A percentile compares a stretch with the other conserved stretches of the same genome.
Evolutionary conservation across 1,284 basidiomycete genomes (phyloP).

Genomic region (Naganishia cerealis): DNA sequence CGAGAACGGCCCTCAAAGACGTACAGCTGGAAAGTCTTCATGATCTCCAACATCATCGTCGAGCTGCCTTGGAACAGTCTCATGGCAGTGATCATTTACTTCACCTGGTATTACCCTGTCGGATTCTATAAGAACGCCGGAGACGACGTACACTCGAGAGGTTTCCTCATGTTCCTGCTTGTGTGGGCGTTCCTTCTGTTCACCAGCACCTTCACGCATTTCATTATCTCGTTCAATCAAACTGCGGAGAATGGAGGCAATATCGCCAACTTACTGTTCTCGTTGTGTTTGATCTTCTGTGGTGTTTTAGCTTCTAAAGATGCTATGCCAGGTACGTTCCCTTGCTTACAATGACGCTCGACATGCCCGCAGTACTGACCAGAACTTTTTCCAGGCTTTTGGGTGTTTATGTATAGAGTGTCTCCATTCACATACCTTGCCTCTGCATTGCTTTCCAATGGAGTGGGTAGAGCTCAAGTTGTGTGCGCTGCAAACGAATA

Average conservation of each 20-base stretch:
- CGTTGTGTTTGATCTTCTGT: conserved; percentile 53
- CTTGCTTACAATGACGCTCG: too few relatives aligned
- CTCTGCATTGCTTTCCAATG: conserved; percentile 62
- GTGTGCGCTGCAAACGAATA: conserved; percentile 54
- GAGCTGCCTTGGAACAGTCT: conserved; percentile 60
- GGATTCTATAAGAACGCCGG: conserved; percentile 54
- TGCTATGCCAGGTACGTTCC: conserved; percentile 68
- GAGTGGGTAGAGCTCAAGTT: conserved; percentile 47
- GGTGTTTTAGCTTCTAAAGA: conserved; percentile 53
- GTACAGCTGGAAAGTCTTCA: conserved; percentile 70
- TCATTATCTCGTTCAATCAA: conserved; percentile 34
- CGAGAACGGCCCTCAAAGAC: conserved; percentile 73
- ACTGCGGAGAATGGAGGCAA: conserved; percentile 55
- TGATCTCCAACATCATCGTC: conserved; percentile 52
- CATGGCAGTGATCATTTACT: conserved; percentile 54
- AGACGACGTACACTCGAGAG: conserved; percentile 46
- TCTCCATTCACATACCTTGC: conserved; percentile 73
- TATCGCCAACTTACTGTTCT: conserved; percentile 54
- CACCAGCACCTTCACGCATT: conserved; percentile 52
- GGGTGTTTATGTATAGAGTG: conserved; percentile 72
- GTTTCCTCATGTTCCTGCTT: conserved; percentile 50
- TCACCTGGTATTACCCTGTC: conserved; percentile 56
- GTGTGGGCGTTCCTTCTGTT: conserved; percentile 53
- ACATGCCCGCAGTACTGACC: not conserved
- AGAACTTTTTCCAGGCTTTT: not conserved